Base-by-base conservation (phyloP, 2,329 filamentous ascomycete genomes). In the Paecilomyces sp. region DNA sequence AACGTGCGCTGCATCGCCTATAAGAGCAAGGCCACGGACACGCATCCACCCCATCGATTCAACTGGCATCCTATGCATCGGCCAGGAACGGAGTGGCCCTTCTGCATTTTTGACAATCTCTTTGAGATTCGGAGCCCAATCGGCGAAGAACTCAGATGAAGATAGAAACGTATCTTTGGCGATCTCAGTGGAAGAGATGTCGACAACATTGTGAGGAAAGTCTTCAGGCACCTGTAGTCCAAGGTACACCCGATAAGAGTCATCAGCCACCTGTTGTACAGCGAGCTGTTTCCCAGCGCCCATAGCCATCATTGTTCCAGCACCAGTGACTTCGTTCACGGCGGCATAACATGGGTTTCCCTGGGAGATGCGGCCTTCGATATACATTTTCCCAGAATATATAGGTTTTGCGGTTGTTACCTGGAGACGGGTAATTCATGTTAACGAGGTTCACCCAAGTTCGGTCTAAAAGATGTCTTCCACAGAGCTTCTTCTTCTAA, bases 1-100 rank as follows among this genome's bases (percentile, higher is more conserved):
- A n/a, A 66, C 57, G 31, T 61, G 61, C 51, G 61, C 62, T 18
- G 61, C 58, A 31, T 66, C 65, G 4, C 85, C 85, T 12, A 61
- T 36, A 25, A 61, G 47, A 12, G 59, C 58, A n/a, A 61, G 56
- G n/a, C 59, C 59, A n/a, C 54, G 57, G 13, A 47, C 36, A 18
- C 36, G 36, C 7, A 4, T 18, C 36, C 36, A 47, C 6, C 36
- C 36, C 36, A 47, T 47, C 15, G 36, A 47, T 47, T 47, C 36
- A 8, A 47, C 13, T n/a, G 15, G 36, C 36, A 47, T 47, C 15
- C 36, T 47, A 47, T 47, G n/a, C 36, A 47, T 47, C 36, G 36
- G 13, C 36, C 36, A 47, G 36, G 36, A 8, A 15, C 36, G 36
- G n/a, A 47, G 15, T 15, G 36, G 36, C 2, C 36, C 36, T 47